Percentiles rank a stretch among this genome's conserved stretches.
Conservation (phyloP, 768 basidiomycete species). For the Boletus vinaceobasis region DNA sequence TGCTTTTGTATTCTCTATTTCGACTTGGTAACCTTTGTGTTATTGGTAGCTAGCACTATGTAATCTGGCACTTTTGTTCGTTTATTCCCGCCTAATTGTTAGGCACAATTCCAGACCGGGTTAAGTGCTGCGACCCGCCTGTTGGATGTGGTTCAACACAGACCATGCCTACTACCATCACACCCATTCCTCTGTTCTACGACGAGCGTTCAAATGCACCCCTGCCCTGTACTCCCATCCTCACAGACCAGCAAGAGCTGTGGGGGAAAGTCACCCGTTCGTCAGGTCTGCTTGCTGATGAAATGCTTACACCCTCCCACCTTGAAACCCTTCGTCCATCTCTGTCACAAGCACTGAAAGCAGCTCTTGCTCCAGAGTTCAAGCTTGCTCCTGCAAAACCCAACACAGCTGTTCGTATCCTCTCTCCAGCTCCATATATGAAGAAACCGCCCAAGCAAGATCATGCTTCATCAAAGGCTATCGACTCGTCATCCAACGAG, state of each 20-base stretch:
- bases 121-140: neutral
- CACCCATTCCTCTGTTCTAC: neutral
- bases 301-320: neutral
- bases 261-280: neutral
- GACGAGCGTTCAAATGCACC: neutral
- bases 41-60: no score
- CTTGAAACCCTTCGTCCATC: neutral
- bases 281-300: neutral
- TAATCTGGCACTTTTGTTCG: no score
- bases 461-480: no score
- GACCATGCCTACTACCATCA: conserved; percentile 2
- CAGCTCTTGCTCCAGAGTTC: neutral
- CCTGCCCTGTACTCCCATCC: neutral
- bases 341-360: no score
- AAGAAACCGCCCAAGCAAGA: neutral
- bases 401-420: neutral
- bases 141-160: neutral
- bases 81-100: no score
- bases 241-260: conserved; percentile 1
- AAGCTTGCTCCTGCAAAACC: neutral
- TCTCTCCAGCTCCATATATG: neutral
- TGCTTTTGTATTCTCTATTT: no score
- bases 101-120: no score
- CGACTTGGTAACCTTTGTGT: no score
- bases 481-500: neutral